Base-by-base conservation (phyloP, 139 green algal genomes). In the Mesotaenium endlicherianum region DNA sequence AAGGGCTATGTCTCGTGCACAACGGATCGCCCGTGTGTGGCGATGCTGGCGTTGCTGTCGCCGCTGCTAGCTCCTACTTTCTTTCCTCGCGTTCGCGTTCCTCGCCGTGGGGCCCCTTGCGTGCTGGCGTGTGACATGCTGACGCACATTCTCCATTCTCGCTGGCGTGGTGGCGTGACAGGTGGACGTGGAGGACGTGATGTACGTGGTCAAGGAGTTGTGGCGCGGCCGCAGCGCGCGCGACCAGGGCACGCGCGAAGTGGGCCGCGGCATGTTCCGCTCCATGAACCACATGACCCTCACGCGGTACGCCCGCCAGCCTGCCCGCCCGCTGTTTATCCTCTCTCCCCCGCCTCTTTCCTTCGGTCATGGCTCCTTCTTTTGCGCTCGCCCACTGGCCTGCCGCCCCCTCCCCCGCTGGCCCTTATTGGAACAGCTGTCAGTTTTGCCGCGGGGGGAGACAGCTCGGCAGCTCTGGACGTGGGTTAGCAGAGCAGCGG, bases 191-290 rank as follows among this genome's bases (percentile, higher is more conserved):
- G 77, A 91, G 4, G 88, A 91, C 17, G 75, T 91, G 11, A 47
- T 75, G 53, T 91, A 91, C 57, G 30, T 90, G n/a, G 83, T 87
- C 4, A 55, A 50, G 17, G 86, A 90, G 34, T 26, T 91, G n/a
- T 91, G 88, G 88, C 72, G 72, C 36, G 81, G 87, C 45, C 71
- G 86, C 36, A 85, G 81, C 60, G 87, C 87, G 47, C 39, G 86
- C 14, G 82, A 86, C 5, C 71, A 84, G 31, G 17, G 40, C 30
- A 36, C 17, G 0, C n/a, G 79, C 17, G 80, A 86, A 34, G 75
- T 70, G 14, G 80, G 80, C 0, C 53, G 80, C n/a, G 80, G 44
- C 8, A 86, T 82, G 76, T 86, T 30, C 34, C 70, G 71, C 36
- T 72, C 80, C 2, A 83, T 86, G 53, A 40, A 17, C 20, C 47